A percentile compares a stretch with the other conserved stretches of the same genome.
phyloP scores from a whole-genome alignment of 805 yeast genomes.

The Candida easanensis region DNA sequence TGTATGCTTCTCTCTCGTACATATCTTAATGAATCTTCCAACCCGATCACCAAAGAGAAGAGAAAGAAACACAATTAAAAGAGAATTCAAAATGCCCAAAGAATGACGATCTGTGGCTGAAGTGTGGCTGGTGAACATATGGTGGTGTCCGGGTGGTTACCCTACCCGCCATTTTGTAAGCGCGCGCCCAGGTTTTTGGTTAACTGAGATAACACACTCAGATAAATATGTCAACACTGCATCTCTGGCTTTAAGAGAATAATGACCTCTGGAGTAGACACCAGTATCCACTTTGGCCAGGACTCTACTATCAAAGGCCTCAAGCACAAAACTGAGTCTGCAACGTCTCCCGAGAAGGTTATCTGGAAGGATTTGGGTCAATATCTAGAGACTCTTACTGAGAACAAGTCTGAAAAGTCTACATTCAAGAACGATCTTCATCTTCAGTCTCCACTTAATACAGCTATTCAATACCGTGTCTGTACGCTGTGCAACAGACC shows the following conservation, averaged over 20 bases:
- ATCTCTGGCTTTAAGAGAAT: not conserved
- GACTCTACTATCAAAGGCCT: slow-evolving; percentile 28
- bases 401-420: slow-evolving; percentile 9
- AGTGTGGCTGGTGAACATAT: not conserved
- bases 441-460: slow-evolving; percentile 34
- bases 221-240: not conserved
- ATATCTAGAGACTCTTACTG: slow-evolving; percentile 28
- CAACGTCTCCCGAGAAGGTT: slow-evolving; percentile 11
- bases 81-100: too few species aligned
- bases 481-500: slow-evolving; percentile 49
- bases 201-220: too few species aligned
- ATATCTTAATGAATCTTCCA: slow-evolving; percentile 24
- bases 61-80: too few species aligned
- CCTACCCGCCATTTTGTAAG: not conserved
- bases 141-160: not conserved
- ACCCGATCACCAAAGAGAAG: too few species aligned
- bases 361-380: slow-evolving; percentile 34
- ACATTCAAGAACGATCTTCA: slow-evolving; percentile 23
- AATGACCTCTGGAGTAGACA: slow-evolving; percentile 27
- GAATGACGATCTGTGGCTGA: not conserved
- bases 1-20: slow-evolving; percentile 63
- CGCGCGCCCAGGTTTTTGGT: not conserved
- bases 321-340: slow-evolving; percentile 7
- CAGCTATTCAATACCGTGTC: slow-evolving; percentile 40
- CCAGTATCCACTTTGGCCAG: slow-evolving; percentile 23